A percentile compares a stretch with the other conserved stretches of the same genome.
phyloP scores from a whole-genome alignment of 78 protist genomes.

The Dictyostelium intermedium region DNA sequence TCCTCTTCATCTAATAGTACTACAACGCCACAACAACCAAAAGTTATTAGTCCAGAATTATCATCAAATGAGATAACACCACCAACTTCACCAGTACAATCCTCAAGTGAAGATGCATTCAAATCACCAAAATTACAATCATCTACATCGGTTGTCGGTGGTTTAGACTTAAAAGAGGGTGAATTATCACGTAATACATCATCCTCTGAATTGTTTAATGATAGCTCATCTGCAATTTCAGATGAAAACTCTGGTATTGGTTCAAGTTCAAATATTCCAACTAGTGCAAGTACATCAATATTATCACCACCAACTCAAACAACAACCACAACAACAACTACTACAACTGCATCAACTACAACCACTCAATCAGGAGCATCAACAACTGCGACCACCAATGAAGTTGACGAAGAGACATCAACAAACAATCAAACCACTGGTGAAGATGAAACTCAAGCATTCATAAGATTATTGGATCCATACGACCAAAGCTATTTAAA shows the following conservation, averaged over 20 bases:
- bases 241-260: neutral
- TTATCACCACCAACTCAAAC: neutral
- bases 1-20: too few species aligned
- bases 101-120: constrained; percentile 8
- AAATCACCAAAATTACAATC: constrained; percentile 17
- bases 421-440: neutral
- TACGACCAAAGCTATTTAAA: constrained; percentile 42
- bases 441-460: constrained; percentile 75
- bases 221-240: neutral
- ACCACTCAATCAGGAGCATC: neutral
- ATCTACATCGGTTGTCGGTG: neutral
- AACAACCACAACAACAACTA: neutral
- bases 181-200: neutral
- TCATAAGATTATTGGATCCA: constrained; percentile 37
- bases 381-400: neutral
- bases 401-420: constrained; percentile 26
- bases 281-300: neutral
- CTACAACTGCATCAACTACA: neutral
- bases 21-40: neutral
- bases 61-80: constrained; percentile 48
- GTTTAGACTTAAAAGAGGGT: neutral
- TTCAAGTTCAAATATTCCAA: neutral
- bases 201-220: neutral
- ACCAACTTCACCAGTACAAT: constrained; percentile 23
- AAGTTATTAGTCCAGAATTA: neutral